Conservation (phyloP, 2,329 filamentous ascomycete species). For the Stromatinia cepivora region DNA sequence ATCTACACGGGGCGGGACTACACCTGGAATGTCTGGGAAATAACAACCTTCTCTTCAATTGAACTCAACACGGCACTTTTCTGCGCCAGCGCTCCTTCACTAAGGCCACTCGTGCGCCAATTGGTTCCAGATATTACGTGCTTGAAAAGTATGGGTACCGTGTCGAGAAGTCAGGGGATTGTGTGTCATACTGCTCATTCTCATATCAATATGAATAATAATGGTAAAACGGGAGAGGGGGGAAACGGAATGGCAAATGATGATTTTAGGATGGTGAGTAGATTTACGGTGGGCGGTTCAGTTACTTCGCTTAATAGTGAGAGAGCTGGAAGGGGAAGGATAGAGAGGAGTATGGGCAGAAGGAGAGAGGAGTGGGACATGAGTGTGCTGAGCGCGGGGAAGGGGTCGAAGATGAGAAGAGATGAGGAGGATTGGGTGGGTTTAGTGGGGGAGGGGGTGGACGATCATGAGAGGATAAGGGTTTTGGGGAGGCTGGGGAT, state of each 20-base stretch:
- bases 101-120: neutral
- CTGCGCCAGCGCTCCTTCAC: neutral
- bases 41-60: conserved; percentile 10
- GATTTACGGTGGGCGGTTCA: neutral
- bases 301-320: neutral
- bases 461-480: neutral
- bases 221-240: neutral
- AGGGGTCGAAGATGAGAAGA: neutral
- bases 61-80: conserved; percentile 9
- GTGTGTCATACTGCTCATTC: neutral
- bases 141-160: neutral
- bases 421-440: neutral
- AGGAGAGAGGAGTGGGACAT: neutral
- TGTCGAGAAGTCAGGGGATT: neutral
- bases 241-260: neutral
- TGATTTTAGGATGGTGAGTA: neutral
- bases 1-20: neutral
- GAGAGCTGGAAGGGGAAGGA: neutral
- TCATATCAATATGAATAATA: no score
- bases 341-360: neutral
- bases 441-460: neutral
- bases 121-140: neutral
- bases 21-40: conserved; percentile 12
- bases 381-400: neutral
- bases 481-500: no score